A percentile compares a stretch with the other conserved stretches of the same genome.
Conservation (phyloP, 1,284 basidiomycete genomes). For the Erythrobasidium hasegawianum region DNA sequence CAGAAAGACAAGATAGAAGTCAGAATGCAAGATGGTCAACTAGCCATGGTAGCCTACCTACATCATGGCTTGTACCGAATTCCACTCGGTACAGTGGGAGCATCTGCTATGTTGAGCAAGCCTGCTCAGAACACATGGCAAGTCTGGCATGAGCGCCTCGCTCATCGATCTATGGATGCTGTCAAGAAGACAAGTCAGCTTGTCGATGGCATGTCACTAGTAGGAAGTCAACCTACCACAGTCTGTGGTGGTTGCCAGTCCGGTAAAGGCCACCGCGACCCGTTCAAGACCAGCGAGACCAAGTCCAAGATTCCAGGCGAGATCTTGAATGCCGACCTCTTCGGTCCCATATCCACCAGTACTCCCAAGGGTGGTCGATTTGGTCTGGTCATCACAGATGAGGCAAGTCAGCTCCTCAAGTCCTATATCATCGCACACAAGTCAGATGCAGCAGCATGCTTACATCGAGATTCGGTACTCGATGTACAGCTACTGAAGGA, state of each 20-base stretch:
- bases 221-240: neutral
- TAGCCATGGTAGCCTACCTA: too few species aligned
- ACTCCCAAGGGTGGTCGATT: neutral
- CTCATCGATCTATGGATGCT: too few species aligned
- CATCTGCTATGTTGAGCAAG: too few species aligned
- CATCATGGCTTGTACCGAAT: too few species aligned
- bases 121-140: too few species aligned
- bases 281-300: neutral
- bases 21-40: too few species aligned
- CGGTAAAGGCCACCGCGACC: constrained; percentile 21
- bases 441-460: neutral
- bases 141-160: too few species aligned
- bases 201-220: constrained; percentile 11
- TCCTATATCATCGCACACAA: neutral
- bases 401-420: neutral
- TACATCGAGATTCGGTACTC: too few species aligned
- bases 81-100: too few species aligned
- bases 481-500: too few species aligned
- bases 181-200: too few species aligned
- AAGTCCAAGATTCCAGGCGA: constrained; percentile 2
- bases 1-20: too few species aligned
- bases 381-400: constrained; percentile 2
- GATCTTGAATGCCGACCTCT: constrained; percentile 6
- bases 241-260: constrained; percentile 8
- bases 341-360: constrained; percentile 2